These are phyloP conservation scores for Monosporascus sp. DNA, from an alignment of 2,329 filamentous ascomycete genomes.

Conservation along the genomic window DNA sequence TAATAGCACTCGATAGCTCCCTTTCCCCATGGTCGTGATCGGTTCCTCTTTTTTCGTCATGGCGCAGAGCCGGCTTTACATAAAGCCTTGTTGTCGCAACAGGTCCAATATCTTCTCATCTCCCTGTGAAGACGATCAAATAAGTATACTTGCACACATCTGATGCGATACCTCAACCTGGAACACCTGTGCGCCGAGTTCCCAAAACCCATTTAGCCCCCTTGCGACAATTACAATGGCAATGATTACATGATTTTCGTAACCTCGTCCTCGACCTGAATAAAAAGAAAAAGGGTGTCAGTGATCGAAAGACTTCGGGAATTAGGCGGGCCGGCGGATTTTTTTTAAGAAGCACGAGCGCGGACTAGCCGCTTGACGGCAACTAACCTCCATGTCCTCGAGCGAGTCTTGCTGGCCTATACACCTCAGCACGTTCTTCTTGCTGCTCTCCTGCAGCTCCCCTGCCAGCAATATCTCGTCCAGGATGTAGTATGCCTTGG, in stretches of 20 bases:
- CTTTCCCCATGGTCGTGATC: background rate
- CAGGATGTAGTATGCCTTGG: slow-evolving; percentile 98
- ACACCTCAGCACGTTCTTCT: slow-evolving; percentile 95
- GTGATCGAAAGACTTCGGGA: slow-evolving; percentile 31
- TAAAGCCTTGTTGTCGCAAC: slow-evolving; percentile 35
- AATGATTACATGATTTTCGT: slow-evolving; percentile 76
- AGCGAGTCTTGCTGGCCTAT: slow-evolving; percentile 97
- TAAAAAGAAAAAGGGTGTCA: slow-evolving; percentile 42
- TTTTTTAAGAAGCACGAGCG: background rate
- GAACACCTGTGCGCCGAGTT: slow-evolving; percentile 13
- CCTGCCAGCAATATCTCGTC: slow-evolving; percentile 93
- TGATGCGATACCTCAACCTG: slow-evolving; percentile 14
- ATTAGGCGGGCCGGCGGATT: slow-evolving; percentile 1
- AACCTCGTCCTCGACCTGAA: slow-evolving; percentile 82
- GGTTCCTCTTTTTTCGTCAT: background rate
- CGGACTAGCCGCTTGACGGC: background rate
- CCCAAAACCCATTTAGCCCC: slow-evolving; percentile 7
- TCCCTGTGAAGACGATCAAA: slow-evolving; percentile 22
- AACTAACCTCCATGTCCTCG: slow-evolving; percentile 97
- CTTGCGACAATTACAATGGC: slow-evolving; percentile 22
- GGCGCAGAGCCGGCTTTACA: slow-evolving; percentile 23
- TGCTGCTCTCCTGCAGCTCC: slow-evolving; percentile 97
- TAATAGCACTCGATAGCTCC: too few relatives aligned
- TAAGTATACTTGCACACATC: slow-evolving; percentile 23
- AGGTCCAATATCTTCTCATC: slow-evolving; percentile 30